Evolutionary conservation across 495 filamentous ascomycete species (phyloP).

Genomic region (Filosporella fistucella): DNA sequence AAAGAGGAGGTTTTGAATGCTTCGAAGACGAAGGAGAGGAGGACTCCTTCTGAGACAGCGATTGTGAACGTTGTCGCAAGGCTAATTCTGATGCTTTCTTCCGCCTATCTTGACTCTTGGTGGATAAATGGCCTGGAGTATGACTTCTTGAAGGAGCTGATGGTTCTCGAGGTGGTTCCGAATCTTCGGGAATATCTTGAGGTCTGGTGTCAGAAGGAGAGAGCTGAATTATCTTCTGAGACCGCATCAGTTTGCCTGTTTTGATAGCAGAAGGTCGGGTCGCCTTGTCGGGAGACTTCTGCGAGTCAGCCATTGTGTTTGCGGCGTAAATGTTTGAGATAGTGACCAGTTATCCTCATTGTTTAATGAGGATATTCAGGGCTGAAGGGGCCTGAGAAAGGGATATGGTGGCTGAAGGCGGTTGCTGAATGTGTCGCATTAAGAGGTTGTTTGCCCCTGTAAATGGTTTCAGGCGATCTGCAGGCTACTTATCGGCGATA

Average conservation of each 20-base stretch:
- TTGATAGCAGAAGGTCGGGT: conserved; percentile 28
- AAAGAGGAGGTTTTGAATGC: conserved; percentile 20
- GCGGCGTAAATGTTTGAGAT: conserved; percentile 11
- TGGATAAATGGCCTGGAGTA: conserved; percentile 48
- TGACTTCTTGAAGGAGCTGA: conserved; percentile 35
- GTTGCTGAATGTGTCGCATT: conserved; percentile 17
- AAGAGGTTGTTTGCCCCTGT: too few relatives aligned
- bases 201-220: conserved; percentile 28
- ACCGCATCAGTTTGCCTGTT: conserved; percentile 32
- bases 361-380: conserved; percentile 12
- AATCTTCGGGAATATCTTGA: conserved; percentile 25
- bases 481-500: too few relatives aligned
- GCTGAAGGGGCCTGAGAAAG: too few relatives aligned
- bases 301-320: conserved; percentile 24
- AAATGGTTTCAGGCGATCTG: too few relatives aligned
- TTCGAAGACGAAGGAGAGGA: conserved; percentile 26
- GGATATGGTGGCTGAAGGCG: neutral
- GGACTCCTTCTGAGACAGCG: conserved; percentile 28
- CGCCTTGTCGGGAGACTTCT: conserved; percentile 22
- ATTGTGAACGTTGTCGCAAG: conserved; percentile 44
- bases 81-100: conserved; percentile 40
- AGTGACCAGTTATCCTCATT: conserved; percentile 16
- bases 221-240: conserved; percentile 35
- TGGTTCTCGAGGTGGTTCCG: conserved; percentile 25
- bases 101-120: conserved; percentile 41